Evolutionary conservation across 1,284 basidiomycete genomes (phyloP).

Genomic region (Inonotus obliquus): DNA sequence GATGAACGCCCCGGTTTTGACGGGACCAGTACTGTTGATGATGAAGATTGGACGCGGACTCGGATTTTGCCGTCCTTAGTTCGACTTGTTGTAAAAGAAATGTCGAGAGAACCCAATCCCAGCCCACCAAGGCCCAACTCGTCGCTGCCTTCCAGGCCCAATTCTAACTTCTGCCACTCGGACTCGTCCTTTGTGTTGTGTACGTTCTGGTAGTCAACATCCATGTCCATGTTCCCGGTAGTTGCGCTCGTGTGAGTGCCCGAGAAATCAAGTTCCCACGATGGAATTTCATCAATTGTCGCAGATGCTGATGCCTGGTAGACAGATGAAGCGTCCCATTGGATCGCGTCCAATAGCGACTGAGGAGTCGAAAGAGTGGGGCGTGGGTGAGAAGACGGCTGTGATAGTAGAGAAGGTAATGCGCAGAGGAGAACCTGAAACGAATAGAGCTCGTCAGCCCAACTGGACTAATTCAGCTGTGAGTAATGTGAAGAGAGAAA

Average conservation of each 20-base stretch:
- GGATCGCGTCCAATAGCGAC: conserved; percentile 21
- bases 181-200: neutral
- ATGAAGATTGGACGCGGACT: conserved; percentile 56
- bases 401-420: conserved; percentile 66
- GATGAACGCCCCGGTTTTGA: neutral
- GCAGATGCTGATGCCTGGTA: conserved; percentile 31
- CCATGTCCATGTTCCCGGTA: conserved; percentile 45
- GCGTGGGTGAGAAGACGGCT: conserved; percentile 30
- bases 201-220: conserved; percentile 32
- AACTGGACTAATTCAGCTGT: neutral
- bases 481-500: conserved; percentile 18
- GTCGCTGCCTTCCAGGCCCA: conserved; percentile 35
- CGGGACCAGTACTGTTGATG: conserved; percentile 29
- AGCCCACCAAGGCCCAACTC: neutral
- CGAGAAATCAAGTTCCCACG: conserved; percentile 52
- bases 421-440: conserved; percentile 64
- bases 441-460: conserved; percentile 19
- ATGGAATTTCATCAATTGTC: conserved; percentile 3
- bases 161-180: conserved; percentile 45
- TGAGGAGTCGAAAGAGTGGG: conserved; percentile 45
- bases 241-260: conserved; percentile 32
- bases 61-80: conserved; percentile 66
- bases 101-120: conserved; percentile 55
- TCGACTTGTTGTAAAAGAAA: conserved; percentile 64
- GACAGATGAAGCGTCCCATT: conserved; percentile 23